Evolutionary conservation across 768 basidiomycete genomes (phyloP).

Genomic region (Saitozyma podzolica): DNA sequence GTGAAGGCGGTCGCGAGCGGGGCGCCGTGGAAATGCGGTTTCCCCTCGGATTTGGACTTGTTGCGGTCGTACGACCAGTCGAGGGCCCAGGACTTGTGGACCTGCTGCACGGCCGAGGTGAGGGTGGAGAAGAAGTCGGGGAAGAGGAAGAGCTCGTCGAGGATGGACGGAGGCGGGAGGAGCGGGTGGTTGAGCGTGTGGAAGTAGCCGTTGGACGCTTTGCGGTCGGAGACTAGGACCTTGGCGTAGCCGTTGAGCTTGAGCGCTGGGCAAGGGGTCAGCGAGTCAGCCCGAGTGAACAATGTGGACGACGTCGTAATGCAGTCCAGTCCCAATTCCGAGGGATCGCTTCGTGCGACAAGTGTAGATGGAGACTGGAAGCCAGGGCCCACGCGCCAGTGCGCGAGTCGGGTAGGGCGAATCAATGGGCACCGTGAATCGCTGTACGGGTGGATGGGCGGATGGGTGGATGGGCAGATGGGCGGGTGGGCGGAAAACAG

Average conservation of each 20-base stretch:
- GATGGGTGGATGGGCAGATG: background rate
- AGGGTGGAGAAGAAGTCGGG: conserved; percentile 55
- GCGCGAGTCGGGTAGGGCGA: too few species aligned
- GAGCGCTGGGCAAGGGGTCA: conserved; percentile 32
- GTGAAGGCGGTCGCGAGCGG: conserved; percentile 50
- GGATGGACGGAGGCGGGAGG: conserved; percentile 51
- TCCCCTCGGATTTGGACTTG: conserved; percentile 28
- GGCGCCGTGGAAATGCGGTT: conserved; percentile 45
- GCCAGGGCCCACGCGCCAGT: too few species aligned
- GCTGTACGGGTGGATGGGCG: background rate
- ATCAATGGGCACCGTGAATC: background rate
- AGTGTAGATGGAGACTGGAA: too few species aligned
- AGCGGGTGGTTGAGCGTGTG: conserved; percentile 63
- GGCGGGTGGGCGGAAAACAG: too few species aligned
- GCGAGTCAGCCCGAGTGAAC: too few species aligned
- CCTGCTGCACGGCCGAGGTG: conserved; percentile 63
- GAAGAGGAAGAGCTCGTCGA: conserved; percentile 52
- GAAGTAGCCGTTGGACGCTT: conserved; percentile 61
- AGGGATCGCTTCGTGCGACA: conserved; percentile 1
- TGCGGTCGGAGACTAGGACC: conserved; percentile 53
- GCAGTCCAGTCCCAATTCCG: background rate
- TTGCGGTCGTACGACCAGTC: conserved; percentile 43
- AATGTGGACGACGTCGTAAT: too few species aligned
- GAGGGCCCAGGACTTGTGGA: conserved; percentile 56
- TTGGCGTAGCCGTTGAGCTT: conserved; percentile 60